These are phyloP conservation scores for Nicotiana otophora DNA, from an alignment of 257 asterid species.

Conservation along the genomic window DNA sequence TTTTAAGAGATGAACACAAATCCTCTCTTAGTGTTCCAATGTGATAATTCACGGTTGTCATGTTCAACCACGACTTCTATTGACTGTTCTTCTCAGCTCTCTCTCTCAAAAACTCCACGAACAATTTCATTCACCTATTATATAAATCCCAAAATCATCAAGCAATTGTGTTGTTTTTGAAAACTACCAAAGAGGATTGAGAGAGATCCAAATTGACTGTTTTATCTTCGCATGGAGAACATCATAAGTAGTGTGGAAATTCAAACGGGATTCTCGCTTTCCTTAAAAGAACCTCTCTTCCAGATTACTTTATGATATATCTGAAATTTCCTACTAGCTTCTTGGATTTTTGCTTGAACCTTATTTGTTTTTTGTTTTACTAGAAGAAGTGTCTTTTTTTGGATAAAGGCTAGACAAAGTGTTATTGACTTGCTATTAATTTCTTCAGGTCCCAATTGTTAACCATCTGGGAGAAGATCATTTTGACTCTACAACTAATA, in stretches of 20 bases:
- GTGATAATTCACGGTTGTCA: not conserved
- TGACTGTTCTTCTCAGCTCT: not conserved
- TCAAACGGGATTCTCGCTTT: not conserved
- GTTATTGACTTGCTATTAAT: not conserved
- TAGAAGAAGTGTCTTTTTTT: not conserved
- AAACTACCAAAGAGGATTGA: not conserved
- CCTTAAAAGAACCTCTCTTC: not conserved
- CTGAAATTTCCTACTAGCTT: not conserved
- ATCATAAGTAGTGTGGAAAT: not conserved
- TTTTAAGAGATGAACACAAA: too few relatives aligned
- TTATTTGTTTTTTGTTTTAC: constrained; percentile 1
- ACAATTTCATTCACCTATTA: not conserved
- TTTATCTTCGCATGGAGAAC: not conserved
- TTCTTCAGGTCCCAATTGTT: not conserved
- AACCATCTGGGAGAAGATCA: not conserved
- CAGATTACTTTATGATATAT: not conserved
- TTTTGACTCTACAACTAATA: not conserved
- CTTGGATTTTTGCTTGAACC: not conserved
- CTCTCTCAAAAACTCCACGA: not conserved
- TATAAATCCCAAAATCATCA: not conserved
- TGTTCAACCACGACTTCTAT: not conserved
- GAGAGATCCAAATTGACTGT: not conserved
- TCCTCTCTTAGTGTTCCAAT: not conserved
- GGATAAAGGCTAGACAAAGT: too few relatives aligned
- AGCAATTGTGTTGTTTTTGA: not conserved